phyloP scores from a whole-genome alignment of 2,329 filamentous ascomycete genomes.

The Microcyclospora pomicola region DNA sequence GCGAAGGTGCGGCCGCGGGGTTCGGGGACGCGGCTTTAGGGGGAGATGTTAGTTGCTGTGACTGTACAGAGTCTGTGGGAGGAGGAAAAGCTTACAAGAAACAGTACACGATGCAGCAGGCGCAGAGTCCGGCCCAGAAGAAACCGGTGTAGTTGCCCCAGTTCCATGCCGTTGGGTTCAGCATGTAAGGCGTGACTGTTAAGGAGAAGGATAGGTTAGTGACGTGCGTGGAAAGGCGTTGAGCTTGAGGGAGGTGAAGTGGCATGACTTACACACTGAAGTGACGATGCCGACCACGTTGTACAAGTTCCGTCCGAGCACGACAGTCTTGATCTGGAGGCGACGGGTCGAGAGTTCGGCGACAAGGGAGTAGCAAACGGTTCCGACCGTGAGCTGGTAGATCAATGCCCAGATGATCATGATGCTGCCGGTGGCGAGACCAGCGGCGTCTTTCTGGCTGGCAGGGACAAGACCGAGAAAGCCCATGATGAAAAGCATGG shows the following conservation, averaged over 20 bases:
- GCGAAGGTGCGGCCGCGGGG: conserved; percentile 69
- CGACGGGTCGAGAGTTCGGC: conserved; percentile 70
- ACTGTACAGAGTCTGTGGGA: no score
- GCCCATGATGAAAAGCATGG: conserved; percentile 70
- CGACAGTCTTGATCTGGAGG: conserved; percentile 82
- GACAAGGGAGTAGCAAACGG: conserved; percentile 80
- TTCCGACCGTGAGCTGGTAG: conserved; percentile 79
- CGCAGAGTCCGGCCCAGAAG: conserved; percentile 75
- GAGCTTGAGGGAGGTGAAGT: neutral
- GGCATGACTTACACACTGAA: conserved; percentile 24
- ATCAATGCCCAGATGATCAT: conserved; percentile 72
- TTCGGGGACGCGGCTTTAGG: conserved; percentile 50
- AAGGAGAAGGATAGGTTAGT: neutral
- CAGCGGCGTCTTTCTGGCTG: conserved; percentile 43
- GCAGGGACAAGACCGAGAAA: conserved; percentile 64
- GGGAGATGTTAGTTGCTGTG: no score
- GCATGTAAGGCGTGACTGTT: conserved; percentile 81
- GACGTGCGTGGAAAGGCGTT: no score
- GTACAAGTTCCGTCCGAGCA: conserved; percentile 62
- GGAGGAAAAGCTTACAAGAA: conserved; percentile 38
- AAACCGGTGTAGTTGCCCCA: conserved; percentile 82
- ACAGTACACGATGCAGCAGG: conserved; percentile 66
- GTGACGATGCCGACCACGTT: conserved; percentile 73
- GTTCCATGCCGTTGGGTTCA: conserved; percentile 75
- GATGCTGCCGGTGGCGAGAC: conserved; percentile 68